A percentile compares a stretch with the other conserved stretches of the same genome.
Conservation (phyloP, 108 stramenopile genomes). For the Fragilaria crotonensis region DNA sequence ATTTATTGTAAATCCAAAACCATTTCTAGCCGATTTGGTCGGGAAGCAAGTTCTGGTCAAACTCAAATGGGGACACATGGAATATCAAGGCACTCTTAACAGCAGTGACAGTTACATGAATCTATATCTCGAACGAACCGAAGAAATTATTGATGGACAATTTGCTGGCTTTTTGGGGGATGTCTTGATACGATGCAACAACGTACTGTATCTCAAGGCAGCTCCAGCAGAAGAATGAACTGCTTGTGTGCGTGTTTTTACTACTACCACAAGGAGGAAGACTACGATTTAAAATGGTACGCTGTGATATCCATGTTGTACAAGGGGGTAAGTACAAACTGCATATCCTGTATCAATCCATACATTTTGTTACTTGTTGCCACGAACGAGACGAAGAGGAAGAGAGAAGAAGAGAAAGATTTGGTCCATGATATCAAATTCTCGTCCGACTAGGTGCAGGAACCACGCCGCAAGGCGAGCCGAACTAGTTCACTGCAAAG, state of each 20-base stretch:
- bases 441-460: background rate
- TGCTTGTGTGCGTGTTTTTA: too few species aligned
- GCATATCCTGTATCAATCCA: too few species aligned
- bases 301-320: too few species aligned
- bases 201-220: slow-evolving; percentile 93
- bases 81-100: slow-evolving; percentile 88
- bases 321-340: too few species aligned
- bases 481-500: background rate
- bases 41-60: slow-evolving; percentile 92
- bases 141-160: slow-evolving; percentile 94
- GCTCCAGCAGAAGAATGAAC: slow-evolving; percentile 36
- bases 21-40: slow-evolving; percentile 91
- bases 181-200: slow-evolving; percentile 97
- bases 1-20: slow-evolving; percentile 97
- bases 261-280: too few species aligned
- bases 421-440: too few species aligned
- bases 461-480: background rate
- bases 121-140: slow-evolving; percentile 81
- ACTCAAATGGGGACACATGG: slow-evolving; percentile 97
- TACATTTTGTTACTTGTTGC: too few species aligned
- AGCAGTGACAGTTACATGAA: slow-evolving; percentile 98
- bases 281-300: too few species aligned
- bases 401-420: too few species aligned
- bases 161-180: slow-evolving; percentile 94
- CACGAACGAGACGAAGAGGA: too few species aligned